Evolutionary conservation across 306 rosid species (phyloP).

Genomic region (Dryas alaskensis): DNA sequence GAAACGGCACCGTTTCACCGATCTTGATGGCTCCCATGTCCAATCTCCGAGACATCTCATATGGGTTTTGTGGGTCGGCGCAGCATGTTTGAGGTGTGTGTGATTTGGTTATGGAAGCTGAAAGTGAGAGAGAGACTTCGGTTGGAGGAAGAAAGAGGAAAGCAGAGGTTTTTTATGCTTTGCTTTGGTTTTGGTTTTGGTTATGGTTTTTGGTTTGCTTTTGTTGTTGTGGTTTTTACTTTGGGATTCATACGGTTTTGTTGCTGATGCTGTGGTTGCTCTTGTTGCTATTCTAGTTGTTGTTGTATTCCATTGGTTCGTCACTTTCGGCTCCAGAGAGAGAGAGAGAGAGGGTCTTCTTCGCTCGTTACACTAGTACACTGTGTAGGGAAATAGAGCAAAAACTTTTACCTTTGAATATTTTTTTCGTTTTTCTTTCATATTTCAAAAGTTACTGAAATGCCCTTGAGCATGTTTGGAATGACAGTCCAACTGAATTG

Average conservation of each 20-base stretch:
- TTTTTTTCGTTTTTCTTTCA: background rate
- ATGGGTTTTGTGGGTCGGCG: conserved; percentile 21
- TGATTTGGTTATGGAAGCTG: conserved; percentile 7
- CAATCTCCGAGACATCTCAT: conserved; percentile 33
- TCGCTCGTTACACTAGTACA: conserved; percentile 29
- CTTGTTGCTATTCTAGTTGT: conserved; percentile 23
- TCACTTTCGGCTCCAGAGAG: conserved; percentile 65
- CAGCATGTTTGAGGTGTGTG: conserved; percentile 16
- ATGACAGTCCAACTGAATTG: background rate
- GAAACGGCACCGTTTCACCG: conserved; percentile 32
- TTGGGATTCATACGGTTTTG: conserved; percentile 12
- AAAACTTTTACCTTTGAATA: conserved; percentile 3
- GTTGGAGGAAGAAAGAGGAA: conserved; percentile 18
- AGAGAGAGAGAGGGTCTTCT: background rate
- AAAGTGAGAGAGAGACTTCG: background rate
- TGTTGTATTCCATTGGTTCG: conserved; percentile 60
- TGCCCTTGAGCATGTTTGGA: conserved; percentile 24
- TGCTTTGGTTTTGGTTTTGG: conserved; percentile 14
- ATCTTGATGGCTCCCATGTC: conserved; percentile 41
- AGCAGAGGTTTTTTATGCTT: background rate
- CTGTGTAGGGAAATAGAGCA: conserved; percentile 47
- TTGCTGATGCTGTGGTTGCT: conserved; percentile 11
- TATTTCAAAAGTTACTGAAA: conserved; percentile 15
- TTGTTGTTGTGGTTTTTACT: conserved; percentile 11
- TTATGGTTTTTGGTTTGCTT: background rate